Base-by-base conservation (phyloP, 1,284 basidiomycete species). In the Vanrija pseudolonga region DNA sequence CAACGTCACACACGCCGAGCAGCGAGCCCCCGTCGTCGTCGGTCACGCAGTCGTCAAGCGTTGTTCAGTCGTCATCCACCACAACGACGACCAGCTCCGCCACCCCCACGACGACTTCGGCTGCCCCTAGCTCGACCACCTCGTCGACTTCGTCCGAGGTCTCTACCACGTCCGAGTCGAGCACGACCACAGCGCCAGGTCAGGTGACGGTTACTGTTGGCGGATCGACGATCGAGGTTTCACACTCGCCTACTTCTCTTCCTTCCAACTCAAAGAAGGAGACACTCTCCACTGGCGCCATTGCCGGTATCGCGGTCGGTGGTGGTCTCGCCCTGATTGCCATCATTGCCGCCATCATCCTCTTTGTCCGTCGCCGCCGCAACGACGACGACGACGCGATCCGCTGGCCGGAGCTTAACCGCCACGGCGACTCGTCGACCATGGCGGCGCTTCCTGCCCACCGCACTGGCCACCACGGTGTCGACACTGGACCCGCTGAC, bases 351-450 rank as follows among this genome's bases (percentile, higher is more conserved):
- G 67, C 63, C 36, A 56, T 71, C 6, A 46, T 75, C 24, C 71
- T 52, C 28, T 9, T 69, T 24, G 62, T 69, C 59, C 72, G 69
- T 62, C 59, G 63, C 43, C 63, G 72, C 50, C 51, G 48, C 15
- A 50, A 56, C 19, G 69, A 72, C 47, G 73, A 73, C 48, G 72
- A 73, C 52, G 75, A 77, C 48, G 73, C 67, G 23, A 77, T 77
- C 62, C 60, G 71, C 51, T 77, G 75, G 73, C 75, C 75, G 19
- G 75, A 77, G 55, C 67, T 77, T 44, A 76, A 77, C 60, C 61
- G 68, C 50, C 74, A 77, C 58, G 75, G 75, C 24, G 74, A 77
- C 54, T 63, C 72, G 32, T 32, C 32, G 32, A 71, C 49, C 67
- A 73, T 54, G 32, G 32, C 32, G 9, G 72, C 75, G n/a, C 59